These are phyloP conservation scores for Allium cepa DNA, from an alignment of 106 monocot species.

Conservation along the genomic window DNA sequence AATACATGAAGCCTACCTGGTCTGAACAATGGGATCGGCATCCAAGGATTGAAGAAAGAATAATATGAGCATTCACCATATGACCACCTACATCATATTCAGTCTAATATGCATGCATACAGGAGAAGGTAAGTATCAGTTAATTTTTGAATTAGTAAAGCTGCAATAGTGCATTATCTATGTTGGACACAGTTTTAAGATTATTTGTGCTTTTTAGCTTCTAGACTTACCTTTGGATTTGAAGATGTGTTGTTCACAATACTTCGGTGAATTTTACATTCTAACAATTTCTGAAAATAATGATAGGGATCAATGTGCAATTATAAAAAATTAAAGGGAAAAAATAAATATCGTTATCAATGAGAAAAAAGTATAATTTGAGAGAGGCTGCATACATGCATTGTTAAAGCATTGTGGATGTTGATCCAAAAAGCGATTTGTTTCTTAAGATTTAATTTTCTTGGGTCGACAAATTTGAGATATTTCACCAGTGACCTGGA, in stretches of 20 bases:
- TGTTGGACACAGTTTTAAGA: no score
- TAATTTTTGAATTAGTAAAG: background rate
- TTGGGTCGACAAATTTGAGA: constrained; percentile 39
- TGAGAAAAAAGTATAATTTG: background rate
- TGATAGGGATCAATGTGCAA: background rate
- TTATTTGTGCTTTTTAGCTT: background rate
- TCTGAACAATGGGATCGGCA: constrained; percentile 34
- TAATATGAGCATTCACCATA: constrained; percentile 45
- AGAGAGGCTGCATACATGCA: constrained; percentile 58
- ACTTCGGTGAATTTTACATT: constrained; percentile 33
- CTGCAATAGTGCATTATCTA: no score
- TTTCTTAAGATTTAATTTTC: constrained; percentile 34
- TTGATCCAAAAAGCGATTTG: constrained; percentile 89
- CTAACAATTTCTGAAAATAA: constrained; percentile 40
- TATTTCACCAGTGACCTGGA: constrained; percentile 15
- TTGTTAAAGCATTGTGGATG: constrained; percentile 78
- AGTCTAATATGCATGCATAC: constrained; percentile 25
- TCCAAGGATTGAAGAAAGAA: constrained; percentile 59
- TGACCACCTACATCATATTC: constrained; percentile 59
- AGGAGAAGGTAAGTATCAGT: background rate
- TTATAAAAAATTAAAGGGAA: background rate
- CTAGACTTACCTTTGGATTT: constrained; percentile 26
- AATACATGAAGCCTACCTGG: constrained; percentile 10
- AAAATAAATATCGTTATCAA: background rate
- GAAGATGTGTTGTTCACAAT: constrained; percentile 30